Evolutionary conservation across 164 flowering plant species (phyloP).

Genomic region (Vitis rupestris): DNA sequence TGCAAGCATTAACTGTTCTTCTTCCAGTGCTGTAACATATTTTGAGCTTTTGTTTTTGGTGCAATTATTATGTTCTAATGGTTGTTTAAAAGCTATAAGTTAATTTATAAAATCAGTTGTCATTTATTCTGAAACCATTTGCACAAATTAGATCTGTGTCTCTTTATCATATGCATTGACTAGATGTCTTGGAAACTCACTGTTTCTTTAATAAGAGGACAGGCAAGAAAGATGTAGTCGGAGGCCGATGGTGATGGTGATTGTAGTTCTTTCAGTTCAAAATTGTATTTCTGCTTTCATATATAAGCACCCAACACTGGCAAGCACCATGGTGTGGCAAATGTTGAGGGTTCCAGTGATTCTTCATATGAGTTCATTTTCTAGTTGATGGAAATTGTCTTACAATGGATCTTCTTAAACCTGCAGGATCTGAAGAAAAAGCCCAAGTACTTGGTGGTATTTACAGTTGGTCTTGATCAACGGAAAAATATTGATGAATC

Average conservation of each 20-base stretch:
- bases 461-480: slow-evolving; percentile 84
- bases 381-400: background rate
- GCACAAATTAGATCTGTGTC: background rate
- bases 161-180: background rate
- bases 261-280: background rate
- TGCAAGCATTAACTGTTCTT: too few species aligned
- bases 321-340: background rate
- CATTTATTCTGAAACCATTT: background rate
- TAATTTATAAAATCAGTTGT: background rate
- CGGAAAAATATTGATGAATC: slow-evolving; percentile 66
- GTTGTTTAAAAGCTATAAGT: background rate
- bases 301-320: background rate
- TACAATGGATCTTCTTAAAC: slow-evolving; percentile 11
- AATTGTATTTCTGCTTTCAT: background rate
- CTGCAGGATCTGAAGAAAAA: slow-evolving; percentile 73
- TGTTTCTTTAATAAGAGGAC: too few species aligned
- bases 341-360: background rate
- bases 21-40: too few species aligned
- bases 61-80: background rate
- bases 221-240: background rate
- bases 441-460: slow-evolving; percentile 82
- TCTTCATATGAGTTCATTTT: background rate
- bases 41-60: too few species aligned
- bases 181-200: background rate
- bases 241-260: background rate